Evolutionary conservation across 139 green algal genomes (phyloP), one percentile per base, ranked within the genome.

Genomic region (Microglena sp.): DNA sequence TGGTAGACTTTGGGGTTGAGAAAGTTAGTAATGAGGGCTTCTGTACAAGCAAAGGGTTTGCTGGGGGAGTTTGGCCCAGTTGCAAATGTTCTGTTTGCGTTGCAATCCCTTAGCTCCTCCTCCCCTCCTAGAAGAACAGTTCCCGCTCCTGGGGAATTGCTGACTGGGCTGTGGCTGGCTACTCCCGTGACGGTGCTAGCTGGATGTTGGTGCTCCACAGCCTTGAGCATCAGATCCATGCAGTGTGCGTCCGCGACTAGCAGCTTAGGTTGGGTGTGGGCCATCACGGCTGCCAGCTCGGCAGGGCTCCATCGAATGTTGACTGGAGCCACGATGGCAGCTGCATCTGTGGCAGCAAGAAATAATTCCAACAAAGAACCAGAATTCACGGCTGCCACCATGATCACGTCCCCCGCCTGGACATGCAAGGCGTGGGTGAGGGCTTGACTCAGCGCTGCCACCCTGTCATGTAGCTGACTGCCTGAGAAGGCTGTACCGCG

Each of bases 281-380:
- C 26, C 6, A 86, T 27, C 0, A 78, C 86, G 22, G 74, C 59
- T 29, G 66, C 70, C 6, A 80, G 35, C 53, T 89, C 85, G 2
- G 33, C 11, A 1, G 33, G 26, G 21, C 70, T 79, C 86, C 83
- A 92, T 18, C 88, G 77, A 66, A 62, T 77, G 75, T 95, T 95
- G 7, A 93, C 53, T 0, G 87, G 88, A 5, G 66, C 84, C 1
- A 74, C 70, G 1, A 94, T 66, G n/a, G 55, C 73, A 6, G 87
- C 88, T 2, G 72, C 70, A n/a, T 85, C 82, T 0, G 71, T 29
- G 0, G 70, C 44, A 0, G 80, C 78, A 1, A 95, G 76, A 26
- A 95, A 55, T 1, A 68, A 66, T 28, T 86, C 77, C 5, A 90
- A 54, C 22, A 69, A 66, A 0, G 32, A 31, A 28, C 74, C 66